These are phyloP conservation scores for Vitis cinerea DNA, from an alignment of 164 flowering plant genomes.

Conservation along the genomic window DNA sequence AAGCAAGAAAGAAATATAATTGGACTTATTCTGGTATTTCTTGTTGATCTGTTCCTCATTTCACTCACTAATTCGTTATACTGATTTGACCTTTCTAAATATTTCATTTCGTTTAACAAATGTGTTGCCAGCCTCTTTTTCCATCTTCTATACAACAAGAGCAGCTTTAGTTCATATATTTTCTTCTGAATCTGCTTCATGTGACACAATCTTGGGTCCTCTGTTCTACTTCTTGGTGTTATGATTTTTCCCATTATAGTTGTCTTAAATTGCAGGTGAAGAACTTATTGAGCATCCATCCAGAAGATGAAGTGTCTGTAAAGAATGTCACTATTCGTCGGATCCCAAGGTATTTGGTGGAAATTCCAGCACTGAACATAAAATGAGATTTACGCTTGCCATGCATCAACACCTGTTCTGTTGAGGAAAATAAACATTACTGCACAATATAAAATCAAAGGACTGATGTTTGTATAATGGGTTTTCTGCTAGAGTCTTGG, in stretches of 20 bases:
- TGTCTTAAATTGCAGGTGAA: slow-evolving; percentile 34
- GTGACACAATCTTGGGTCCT: too few relatives aligned
- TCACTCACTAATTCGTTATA: background rate
- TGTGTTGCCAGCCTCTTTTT: too few relatives aligned
- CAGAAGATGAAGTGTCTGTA: slow-evolving; percentile 41
- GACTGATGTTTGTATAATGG: background rate
- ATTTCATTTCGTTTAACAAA: too few relatives aligned
- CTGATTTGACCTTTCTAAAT: background rate
- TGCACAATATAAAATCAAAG: too few relatives aligned
- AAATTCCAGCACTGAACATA: background rate
- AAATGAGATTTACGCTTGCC: background rate
- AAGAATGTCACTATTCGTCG: slow-evolving; percentile 43
- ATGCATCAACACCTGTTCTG: background rate
- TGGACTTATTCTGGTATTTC: slow-evolving; percentile 56
- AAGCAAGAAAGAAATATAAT: slow-evolving; percentile 28
- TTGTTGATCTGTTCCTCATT: background rate
- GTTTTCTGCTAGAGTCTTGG: slow-evolving; percentile 37
- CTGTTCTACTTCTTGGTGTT: too few relatives aligned
- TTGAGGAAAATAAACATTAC: too few relatives aligned
- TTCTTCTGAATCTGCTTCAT: too few relatives aligned
- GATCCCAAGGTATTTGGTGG: slow-evolving; percentile 46
- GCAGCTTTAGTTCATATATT: too few relatives aligned
- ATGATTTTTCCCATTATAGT: too few relatives aligned
- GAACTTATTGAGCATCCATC: slow-evolving; percentile 37
- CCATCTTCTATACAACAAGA: too few relatives aligned